phyloP scores from a whole-genome alignment of 805 yeast genomes.

The Vanderwaltozyma verrucispora region DNA sequence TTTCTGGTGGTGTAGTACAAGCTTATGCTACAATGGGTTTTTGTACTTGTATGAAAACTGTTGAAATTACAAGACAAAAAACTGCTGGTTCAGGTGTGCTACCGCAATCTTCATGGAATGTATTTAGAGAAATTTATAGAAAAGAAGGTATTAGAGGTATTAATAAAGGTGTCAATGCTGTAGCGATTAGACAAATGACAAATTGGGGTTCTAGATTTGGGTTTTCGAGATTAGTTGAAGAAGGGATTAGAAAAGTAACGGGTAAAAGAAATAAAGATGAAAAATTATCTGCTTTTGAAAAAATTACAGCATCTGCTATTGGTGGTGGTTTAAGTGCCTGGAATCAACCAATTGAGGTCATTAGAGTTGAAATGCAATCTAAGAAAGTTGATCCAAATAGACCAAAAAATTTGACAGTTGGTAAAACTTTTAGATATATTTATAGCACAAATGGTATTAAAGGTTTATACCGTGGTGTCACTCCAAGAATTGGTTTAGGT shows the following conservation, averaged over 20 bases:
- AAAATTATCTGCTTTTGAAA: slow-evolving; percentile 64
- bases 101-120: slow-evolving; percentile 70
- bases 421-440: slow-evolving; percentile 70
- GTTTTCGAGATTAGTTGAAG: slow-evolving; percentile 84
- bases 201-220: slow-evolving; percentile 99
- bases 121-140: slow-evolving; percentile 71
- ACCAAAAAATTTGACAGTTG: slow-evolving; percentile 80
- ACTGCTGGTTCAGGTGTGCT: slow-evolving; percentile 60
- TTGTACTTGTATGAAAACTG: slow-evolving; percentile 98
- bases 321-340: slow-evolving; percentile 98
- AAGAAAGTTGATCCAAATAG: slow-evolving; percentile 90
- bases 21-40: slow-evolving; percentile 96
- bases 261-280: slow-evolving; percentile 47
- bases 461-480: slow-evolving; percentile 92
- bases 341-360: slow-evolving; percentile 98
- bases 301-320: slow-evolving; percentile 71
- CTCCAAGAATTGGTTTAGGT: slow-evolving; percentile 94
- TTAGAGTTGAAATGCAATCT: slow-evolving; percentile 96
- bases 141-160: slow-evolving; percentile 91
- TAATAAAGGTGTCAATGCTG: slow-evolving; percentile 97
- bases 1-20: slow-evolving; percentile 92
- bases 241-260: slow-evolving; percentile 52
- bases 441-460: slow-evolving; percentile 71
- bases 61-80: slow-evolving; percentile 87
- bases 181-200: slow-evolving; percentile 97